These are phyloP conservation scores for Aleurites moluccanus DNA, from an alignment of 441 rosid genomes.

Conservation along the genomic window DNA sequence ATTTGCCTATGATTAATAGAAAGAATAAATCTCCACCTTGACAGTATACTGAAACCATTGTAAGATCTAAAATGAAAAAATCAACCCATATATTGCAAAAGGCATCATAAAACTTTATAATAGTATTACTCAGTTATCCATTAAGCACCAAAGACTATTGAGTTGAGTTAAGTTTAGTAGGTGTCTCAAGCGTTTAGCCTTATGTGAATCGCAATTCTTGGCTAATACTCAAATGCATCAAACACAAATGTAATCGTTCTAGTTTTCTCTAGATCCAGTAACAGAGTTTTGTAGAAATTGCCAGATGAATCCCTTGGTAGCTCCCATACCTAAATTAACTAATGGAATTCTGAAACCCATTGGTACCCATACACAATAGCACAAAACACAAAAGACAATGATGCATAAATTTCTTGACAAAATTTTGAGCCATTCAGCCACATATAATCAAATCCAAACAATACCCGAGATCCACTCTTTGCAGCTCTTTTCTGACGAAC, in stretches of 20 bases:
- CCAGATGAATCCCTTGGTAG: not conserved
- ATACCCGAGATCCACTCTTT: conserved; percentile 63
- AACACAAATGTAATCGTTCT: not conserved
- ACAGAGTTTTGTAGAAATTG: not conserved
- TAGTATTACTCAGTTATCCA: too few relatives aligned
- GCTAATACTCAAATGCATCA: not conserved
- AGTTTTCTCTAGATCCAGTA: not conserved
- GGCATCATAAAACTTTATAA: not conserved
- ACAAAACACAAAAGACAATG: not conserved
- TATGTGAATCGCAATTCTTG: not conserved
- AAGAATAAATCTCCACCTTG: not conserved
- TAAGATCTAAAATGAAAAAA: not conserved
- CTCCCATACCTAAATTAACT: not conserved
- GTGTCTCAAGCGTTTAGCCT: not conserved
- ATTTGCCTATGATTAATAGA: not conserved
- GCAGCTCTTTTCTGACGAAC: conserved; percentile 80
- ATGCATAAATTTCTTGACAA: not conserved
- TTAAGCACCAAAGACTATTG: not conserved
- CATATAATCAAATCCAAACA: conserved; percentile 3
- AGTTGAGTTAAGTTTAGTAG: not conserved
- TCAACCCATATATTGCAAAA: not conserved
- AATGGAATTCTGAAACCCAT: not conserved
- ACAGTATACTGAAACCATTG: not conserved
- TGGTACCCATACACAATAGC: not conserved
- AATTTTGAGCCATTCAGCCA: not conserved